phyloP scores from a whole-genome alignment of 192 early-diverging fungal species.

The Coemansia javaensis region DNA sequence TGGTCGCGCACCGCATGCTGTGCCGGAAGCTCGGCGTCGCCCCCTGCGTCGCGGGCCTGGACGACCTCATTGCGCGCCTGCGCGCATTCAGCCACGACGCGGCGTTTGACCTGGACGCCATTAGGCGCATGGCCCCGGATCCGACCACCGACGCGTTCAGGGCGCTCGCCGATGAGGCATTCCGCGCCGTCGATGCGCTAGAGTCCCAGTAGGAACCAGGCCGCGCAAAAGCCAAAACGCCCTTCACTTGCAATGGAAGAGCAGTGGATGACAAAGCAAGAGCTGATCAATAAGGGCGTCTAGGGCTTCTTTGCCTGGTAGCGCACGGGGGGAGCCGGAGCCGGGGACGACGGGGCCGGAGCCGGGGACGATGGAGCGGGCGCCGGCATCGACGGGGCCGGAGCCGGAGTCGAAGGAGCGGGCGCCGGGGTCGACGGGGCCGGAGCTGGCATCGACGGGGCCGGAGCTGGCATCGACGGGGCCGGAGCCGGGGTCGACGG shows the following conservation, averaged over 20 bases:
- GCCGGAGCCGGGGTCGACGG: conserved; percentile 1
- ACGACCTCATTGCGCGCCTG: conserved; percentile 20
- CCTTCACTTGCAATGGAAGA: background rate
- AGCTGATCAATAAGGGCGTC: background rate
- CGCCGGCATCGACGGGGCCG: too few relatives aligned
- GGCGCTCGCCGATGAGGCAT: background rate
- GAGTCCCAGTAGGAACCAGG: background rate
- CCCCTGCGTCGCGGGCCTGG: conserved; percentile 10
- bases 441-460: background rate
- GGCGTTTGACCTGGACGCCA: background rate
- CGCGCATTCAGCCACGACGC: conserved; percentile 21
- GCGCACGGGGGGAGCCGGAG: background rate
- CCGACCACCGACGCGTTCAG: conserved; percentile 3
- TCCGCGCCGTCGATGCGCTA: background rate
- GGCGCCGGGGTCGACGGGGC: conserved; percentile 2
- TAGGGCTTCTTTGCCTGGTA: background rate
- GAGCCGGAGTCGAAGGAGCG: conserved; percentile 4
- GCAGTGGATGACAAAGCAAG: background rate
- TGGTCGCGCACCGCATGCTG: conserved; percentile 23
- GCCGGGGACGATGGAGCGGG: conserved; percentile 1
- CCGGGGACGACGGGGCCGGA: background rate
- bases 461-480: conserved; percentile 3
- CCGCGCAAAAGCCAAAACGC: too few relatives aligned
- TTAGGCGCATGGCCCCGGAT: background rate
- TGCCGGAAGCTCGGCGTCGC: conserved; percentile 8